A percentile compares a stretch with the other conserved stretches of the same genome.
phyloP scores from a whole-genome alignment of 2,329 filamentous ascomycete genomes.

The Neonectria hederae region DNA sequence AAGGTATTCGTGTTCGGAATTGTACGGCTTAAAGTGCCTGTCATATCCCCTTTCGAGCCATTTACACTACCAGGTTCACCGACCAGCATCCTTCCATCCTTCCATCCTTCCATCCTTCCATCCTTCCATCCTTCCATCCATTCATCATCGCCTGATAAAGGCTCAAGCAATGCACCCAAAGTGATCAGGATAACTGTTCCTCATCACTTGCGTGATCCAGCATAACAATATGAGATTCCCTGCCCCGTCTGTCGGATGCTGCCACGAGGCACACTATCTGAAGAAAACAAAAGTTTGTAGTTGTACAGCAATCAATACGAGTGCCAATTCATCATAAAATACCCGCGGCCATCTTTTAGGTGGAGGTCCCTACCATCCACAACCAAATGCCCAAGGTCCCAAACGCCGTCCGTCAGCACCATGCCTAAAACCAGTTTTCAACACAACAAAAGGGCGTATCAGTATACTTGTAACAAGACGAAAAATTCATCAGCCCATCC shows the following conservation, averaged over 20 bases:
- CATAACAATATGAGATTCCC: slow-evolving; percentile 9
- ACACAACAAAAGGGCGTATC: slow-evolving; percentile 38
- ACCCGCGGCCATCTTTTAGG: slow-evolving; percentile 45
- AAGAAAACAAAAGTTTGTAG: slow-evolving; percentile 32
- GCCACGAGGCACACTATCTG: slow-evolving; percentile 40
- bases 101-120: no score
- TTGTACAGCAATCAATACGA: slow-evolving; percentile 38
- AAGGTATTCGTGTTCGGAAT: neutral
- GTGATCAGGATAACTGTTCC: neutral
- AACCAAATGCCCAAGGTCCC: slow-evolving; percentile 36
- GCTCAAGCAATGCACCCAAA: neutral
- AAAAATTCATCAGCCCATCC: slow-evolving; percentile 25
- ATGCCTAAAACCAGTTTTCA: slow-evolving; percentile 39
- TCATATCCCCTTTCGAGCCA: neutral
- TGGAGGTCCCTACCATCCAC: slow-evolving; percentile 46
- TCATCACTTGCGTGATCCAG: slow-evolving; percentile 8
- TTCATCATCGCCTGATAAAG: neutral
- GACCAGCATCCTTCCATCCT: no score
- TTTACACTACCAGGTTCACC: neutral
- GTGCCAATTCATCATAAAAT: slow-evolving; percentile 39
- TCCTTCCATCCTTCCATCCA: neutral
- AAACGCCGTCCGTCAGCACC: slow-evolving; percentile 45
- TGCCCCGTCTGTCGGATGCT: slow-evolving; percentile 22
- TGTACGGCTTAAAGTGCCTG: neutral
- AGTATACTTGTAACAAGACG: slow-evolving; percentile 36